These are phyloP conservation scores for Phytophthora pluvialis DNA, from an alignment of 352 stramenopile genomes.

Conservation along the genomic window DNA sequence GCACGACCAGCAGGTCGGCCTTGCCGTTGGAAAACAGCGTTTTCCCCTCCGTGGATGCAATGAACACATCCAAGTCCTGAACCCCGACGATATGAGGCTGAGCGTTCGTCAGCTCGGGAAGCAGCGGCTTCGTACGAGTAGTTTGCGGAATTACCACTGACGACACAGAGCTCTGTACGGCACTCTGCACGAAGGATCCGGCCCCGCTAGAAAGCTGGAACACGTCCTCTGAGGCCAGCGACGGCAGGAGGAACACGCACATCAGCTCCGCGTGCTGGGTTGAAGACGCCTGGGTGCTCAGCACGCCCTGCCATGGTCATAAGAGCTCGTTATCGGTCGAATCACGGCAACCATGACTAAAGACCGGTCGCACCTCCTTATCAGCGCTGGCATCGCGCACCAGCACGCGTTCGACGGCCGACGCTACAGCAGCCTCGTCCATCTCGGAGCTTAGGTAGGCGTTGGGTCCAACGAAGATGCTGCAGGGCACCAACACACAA, in stretches of 20 bases:
- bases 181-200: conserved; percentile 54
- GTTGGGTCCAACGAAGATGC: conserved; percentile 52
- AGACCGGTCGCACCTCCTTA: conserved; percentile 37
- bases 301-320: conserved; percentile 39
- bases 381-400: conserved; percentile 38
- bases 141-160: conserved; percentile 81
- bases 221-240: conserved; percentile 52
- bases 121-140: conserved; percentile 55
- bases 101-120: conserved; percentile 26
- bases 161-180: conserved; percentile 52
- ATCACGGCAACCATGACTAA: neutral
- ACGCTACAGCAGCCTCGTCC: conserved; percentile 47
- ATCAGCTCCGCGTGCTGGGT: conserved; percentile 48
- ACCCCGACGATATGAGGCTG: conserved; percentile 35
- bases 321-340: conserved; percentile 8
- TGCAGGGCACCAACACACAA: conserved; percentile 16
- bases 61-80: conserved; percentile 39
- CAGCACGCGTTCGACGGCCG: conserved; percentile 38
- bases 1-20: conserved; percentile 70
- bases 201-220: conserved; percentile 36
- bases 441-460: conserved; percentile 56
- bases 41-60: conserved; percentile 35
- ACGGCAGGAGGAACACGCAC: conserved; percentile 63
- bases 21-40: conserved; percentile 56
- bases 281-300: conserved; percentile 30